Base-by-base conservation (phyloP, 176 grass and related monocot species). In the Oryza meyeriana region DNA sequence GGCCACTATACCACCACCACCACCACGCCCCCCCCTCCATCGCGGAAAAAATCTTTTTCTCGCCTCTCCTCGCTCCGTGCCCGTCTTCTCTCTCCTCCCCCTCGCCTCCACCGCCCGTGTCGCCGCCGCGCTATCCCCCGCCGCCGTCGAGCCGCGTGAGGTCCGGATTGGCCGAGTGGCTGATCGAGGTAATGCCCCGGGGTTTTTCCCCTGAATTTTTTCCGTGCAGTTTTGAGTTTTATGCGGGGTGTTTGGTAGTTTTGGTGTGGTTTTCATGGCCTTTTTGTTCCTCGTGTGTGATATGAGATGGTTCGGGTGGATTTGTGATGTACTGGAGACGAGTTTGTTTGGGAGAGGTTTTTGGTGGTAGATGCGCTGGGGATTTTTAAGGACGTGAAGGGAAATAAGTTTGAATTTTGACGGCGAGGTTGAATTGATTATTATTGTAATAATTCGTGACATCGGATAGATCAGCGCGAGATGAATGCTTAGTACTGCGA, bases 11-110 rank as follows among this genome's bases (percentile, higher is more conserved):
- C 35, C 83, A 41, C 79, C 2, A 79, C 29, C 79, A 79, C 83
- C 79, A 77, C 73, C 83, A 47, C 59, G 28, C 39, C 38, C n/a
- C 34, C 39, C 38, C n/a, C 63, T 36, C 3, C 71, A 72, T 61
- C 79, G 48, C 78, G 61, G 42, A 62, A 89, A 91, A 94, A 87
- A 94, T 97, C 90, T 91, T 83, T 91, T 81, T 26, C 89, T 87
- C 26, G 72, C 79, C 61, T 85, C 75, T 85, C 69, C 52, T 86
- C 68, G 50, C 78, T 74, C 81, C 78, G 67, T 52, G 5, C 18
- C n/a, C 28, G 5, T 59, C 47, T 84, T 84, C 70, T 64, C 70
- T 73, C 66, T 82, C 66, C 39, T 78, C 71, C 44, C 39, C n/a
- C 48, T 44, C 77, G 58, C 79, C 84, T 24, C 84, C 42, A 81